A percentile compares a stretch with the other conserved stretches of the same genome.
phyloP scores from a whole-genome alignment of 768 basidiomycete species.

The Mrakia hoshinonis region DNA sequence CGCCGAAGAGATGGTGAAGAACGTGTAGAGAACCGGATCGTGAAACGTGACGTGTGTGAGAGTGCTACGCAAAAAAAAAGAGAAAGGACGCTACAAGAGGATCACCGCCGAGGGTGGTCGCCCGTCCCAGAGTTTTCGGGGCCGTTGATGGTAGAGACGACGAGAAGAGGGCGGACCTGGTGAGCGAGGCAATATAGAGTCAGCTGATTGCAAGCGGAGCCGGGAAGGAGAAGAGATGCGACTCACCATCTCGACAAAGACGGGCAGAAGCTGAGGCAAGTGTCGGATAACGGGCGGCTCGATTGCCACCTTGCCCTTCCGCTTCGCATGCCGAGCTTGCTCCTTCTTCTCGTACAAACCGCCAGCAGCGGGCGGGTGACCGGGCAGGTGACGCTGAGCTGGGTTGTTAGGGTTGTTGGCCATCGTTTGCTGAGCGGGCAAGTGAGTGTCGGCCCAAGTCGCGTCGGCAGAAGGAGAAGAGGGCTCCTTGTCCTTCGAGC shows the following conservation, averaged over 20 bases:
- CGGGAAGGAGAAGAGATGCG: background rate
- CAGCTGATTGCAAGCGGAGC: background rate
- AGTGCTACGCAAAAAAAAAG: background rate
- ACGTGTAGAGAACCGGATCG: background rate
- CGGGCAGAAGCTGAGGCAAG: constrained; percentile 71
- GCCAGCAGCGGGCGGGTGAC: background rate
- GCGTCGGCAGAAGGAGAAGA: background rate
- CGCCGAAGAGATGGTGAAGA: background rate
- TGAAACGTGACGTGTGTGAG: no score
- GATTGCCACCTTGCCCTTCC: constrained; percentile 39
- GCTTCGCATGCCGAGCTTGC: constrained; percentile 26
- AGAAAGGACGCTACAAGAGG: background rate
- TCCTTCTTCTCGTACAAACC: constrained; percentile 26
- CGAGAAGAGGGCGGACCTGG: constrained; percentile 28
- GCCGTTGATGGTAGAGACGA: constrained; percentile 22
- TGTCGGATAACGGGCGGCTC: constrained; percentile 67
- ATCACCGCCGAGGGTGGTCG: background rate
- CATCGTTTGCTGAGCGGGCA: background rate
- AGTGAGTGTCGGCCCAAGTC: constrained; percentile 3
- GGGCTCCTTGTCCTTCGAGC: background rate
- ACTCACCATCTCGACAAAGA: constrained; percentile 86
- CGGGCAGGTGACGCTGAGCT: background rate
- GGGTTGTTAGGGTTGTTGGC: background rate
- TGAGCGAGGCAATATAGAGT: background rate
- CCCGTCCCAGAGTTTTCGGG: background rate